Evolutionary conservation across 768 basidiomycete genomes (phyloP), one percentile per base, ranked within the genome.

Genomic region (Boletus sp.): DNA sequence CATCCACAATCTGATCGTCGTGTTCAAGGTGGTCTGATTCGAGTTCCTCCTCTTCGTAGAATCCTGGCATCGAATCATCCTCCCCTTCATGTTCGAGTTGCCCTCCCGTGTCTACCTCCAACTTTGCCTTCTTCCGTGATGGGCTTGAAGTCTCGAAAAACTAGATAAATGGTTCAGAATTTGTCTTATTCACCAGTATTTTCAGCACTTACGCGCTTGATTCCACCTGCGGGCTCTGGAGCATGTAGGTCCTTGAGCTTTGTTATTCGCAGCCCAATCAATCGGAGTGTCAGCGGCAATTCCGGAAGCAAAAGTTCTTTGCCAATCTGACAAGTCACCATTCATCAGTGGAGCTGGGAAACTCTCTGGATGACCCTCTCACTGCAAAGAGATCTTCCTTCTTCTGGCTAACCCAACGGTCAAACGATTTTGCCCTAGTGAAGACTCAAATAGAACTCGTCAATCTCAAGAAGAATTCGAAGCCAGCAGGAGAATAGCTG

Each of bases 181-280:
- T 44, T 45, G 32, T 33, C 33, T 17, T 39, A 24, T 40, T 42
- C 30, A 39, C 15, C 17, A 50, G 9, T 24, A 30, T 55, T 54
- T 11, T 30, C n/a, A 15, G n/a, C 18, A 67, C 79, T 51, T 66
- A 92, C 94, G 54, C 85, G 80, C 69, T 89, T 88, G 58, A 97
- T 92, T 1, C 91, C 89, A 51, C 70, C 76, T 5, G 64, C 41
- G 12, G 77, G 69, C 40, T 77, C 71, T 44, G 66, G 57, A 7
- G 78, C 77, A 55, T 81, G 80, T 32, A 95, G 72, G 73, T 99
- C 96, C 66, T 90, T 91, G 62, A 99, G 75, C 59, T 92, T 95
- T 4, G 92, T 94, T 10, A 96, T 80, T 45, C 95, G 79, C 29
- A 99, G 75, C 6, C 96, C 96, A 60, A 99, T 88, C 20, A 99